Percentiles rank a stretch among this genome's conserved stretches.
Evolutionary conservation across 805 yeast species (phyloP).

Genomic region (Lachancea cidri): DNA sequence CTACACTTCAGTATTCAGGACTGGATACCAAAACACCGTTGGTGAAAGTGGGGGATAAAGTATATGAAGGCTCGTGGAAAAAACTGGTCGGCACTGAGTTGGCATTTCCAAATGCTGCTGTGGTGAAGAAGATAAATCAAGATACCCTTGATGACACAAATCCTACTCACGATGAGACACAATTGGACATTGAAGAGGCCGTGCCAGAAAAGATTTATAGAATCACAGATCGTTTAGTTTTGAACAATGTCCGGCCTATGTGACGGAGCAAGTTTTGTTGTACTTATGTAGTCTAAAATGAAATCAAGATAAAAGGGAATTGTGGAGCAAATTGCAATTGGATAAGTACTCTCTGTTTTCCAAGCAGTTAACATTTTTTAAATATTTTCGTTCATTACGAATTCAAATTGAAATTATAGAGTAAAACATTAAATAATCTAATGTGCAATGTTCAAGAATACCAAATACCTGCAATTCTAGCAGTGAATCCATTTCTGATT

Average conservation of each 20-base stretch:
- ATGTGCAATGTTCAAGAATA: no score
- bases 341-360: no score
- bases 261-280: no score
- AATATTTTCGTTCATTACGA: no score
- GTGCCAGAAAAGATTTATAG: constrained; percentile 26
- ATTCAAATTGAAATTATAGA: no score
- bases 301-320: no score
- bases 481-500: no score
- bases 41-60: constrained; percentile 49
- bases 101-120: constrained; percentile 31
- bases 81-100: constrained; percentile 74
- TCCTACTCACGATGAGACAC: constrained; percentile 4
- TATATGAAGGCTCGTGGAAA: constrained; percentile 75
- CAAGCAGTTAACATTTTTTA: no score
- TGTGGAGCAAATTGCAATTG: no score
- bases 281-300: no score
- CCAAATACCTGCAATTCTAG: no score
- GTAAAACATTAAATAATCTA: no score
- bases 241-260: constrained; percentile 25
- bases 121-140: constrained; percentile 12
- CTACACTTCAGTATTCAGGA: constrained; percentile 51
- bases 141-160: constrained; percentile 6
- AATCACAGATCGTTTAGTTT: constrained; percentile 24
- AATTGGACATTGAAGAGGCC: constrained; percentile 8
- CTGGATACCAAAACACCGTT: constrained; percentile 51